Percentiles rank a stretch among this genome's conserved stretches.
These are phyloP conservation scores for Cordyceps tenuipes DNA, from an alignment of 2,329 filamentous ascomycete species.

Conservation along the genomic window DNA sequence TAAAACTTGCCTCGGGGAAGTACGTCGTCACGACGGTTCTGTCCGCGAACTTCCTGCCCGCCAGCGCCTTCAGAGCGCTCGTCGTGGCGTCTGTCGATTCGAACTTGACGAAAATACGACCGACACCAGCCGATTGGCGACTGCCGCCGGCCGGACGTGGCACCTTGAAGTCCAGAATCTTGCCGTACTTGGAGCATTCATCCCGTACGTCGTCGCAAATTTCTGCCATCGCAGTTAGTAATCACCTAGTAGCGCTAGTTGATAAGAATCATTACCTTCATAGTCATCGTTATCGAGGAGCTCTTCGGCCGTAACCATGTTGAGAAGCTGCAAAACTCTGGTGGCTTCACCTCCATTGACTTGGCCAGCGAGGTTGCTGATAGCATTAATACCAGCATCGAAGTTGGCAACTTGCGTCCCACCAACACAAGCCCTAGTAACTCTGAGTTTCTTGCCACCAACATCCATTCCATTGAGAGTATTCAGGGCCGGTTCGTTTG, in stretches of 20 bases:
- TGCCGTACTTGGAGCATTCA: constrained; percentile 87
- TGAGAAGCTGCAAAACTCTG: constrained; percentile 83
- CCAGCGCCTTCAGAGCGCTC: constrained; percentile 80
- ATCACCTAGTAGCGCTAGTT: neutral
- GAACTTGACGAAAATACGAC: constrained; percentile 97
- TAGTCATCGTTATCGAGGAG: constrained; percentile 91
- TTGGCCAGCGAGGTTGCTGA: constrained; percentile 94
- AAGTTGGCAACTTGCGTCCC: constrained; percentile 86
- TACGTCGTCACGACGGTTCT: constrained; percentile 94
- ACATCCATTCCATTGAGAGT: constrained; percentile 90
- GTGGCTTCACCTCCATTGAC: constrained; percentile 70
- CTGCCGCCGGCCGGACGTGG: constrained; percentile 77
- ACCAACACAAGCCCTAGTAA: constrained; percentile 83
- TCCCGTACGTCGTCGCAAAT: constrained; percentile 91
- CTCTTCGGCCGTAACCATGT: constrained; percentile 97
- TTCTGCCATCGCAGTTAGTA: constrained; percentile 52
- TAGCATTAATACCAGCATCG: constrained; percentile 94
- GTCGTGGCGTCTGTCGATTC: constrained; percentile 68
- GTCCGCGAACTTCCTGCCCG: constrained; percentile 91
- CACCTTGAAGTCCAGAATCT: constrained; percentile 81
- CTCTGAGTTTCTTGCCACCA: constrained; percentile 76
- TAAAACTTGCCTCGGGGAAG: constrained; percentile 70
- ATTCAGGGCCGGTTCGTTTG: constrained; percentile 80
- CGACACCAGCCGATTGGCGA: constrained; percentile 79
- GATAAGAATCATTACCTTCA: constrained; percentile 54